phyloP scores from a whole-genome alignment of 306 rosid genomes.

The Alnus glutinosa region DNA sequence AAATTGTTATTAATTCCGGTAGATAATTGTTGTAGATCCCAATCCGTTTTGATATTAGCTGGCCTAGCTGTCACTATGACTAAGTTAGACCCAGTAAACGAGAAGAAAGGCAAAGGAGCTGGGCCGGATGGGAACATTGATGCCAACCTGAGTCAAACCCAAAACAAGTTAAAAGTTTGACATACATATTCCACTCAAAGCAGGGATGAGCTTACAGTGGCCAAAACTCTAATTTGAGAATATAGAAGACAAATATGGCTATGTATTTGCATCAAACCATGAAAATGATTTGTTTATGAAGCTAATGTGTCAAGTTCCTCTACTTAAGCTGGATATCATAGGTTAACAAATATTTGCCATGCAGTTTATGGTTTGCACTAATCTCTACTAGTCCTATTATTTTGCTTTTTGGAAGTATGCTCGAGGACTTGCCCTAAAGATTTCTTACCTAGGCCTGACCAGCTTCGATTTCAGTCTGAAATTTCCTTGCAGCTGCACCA shows the following conservation, averaged over 20 bases:
- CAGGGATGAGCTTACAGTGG: background rate
- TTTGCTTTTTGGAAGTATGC: background rate
- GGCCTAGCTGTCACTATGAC: too few species aligned
- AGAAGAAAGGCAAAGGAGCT: constrained; percentile 92
- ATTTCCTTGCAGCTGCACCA: constrained; percentile 87
- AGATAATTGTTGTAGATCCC: too few species aligned
- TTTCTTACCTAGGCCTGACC: constrained; percentile 86
- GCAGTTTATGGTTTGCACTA: background rate
- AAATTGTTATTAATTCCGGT: too few species aligned
- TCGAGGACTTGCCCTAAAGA: background rate
- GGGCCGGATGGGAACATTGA: constrained; percentile 95
- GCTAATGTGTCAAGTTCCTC: background rate
- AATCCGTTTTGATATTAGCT: too few species aligned
- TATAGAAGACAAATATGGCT: background rate
- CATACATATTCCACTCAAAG: background rate
- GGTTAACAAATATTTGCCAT: background rate
- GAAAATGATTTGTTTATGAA: background rate
- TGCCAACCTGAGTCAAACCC: constrained; percentile 68
- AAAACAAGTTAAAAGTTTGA: constrained; percentile 24
- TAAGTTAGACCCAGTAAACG: constrained; percentile 72
- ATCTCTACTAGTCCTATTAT: background rate
- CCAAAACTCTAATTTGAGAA: background rate
- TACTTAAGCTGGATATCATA: background rate
- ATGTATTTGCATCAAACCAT: background rate
- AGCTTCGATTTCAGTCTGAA: constrained; percentile 87